Evolutionary conservation across 495 filamentous ascomycete genomes (phyloP), one percentile per base, ranked within the genome.

Genomic region (Chaetomium cochliodes): DNA sequence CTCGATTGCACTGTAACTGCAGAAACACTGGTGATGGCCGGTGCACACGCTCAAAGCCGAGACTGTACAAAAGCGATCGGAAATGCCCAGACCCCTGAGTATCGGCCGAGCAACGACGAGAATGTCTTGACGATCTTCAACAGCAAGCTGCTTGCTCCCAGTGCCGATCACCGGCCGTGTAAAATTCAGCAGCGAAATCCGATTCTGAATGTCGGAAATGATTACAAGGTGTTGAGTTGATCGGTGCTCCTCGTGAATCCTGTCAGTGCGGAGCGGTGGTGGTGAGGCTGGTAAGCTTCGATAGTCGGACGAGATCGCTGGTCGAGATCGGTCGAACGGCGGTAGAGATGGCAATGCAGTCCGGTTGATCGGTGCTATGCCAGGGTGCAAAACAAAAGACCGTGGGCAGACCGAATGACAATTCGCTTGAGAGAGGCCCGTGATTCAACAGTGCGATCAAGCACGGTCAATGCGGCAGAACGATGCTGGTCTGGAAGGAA

Each of bases 381-480:
- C 33, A 11, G n/a, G 33, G n/a, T 25, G 33, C 55, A 58, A 22
- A 9, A 46, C 16, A 9, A 54, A 54, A 46, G 6, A 30, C 9
- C 8, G 49, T 5, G 2, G 37, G 23, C 33, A 25, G 47, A 59
- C n/a, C 51, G 33, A 47, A 28, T 46, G 42, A 52, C 42, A 12
- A 20, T 47, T 18, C 55, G 23, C 44, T 53, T 15, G 25, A 13
- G 51, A 55, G 30, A 15, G n/a, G 42, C 1, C 28, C 42, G 65
- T 16, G 58, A 26, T 55, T 13, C 37, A 28, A 61, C 51, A 23
- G 51, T 46, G 59, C 53, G 60, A 63, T 68, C 58, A 65, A 58
- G 50, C 56, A 51, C 65, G 26, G 28, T 20, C 25, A 58, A 61
- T 23, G 49, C 18, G 22, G 42, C 37, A 56, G 25, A 28, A 52